Conservation (phyloP, 108 stramenopile species). For the Asterionellopsis glacialis region DNA sequence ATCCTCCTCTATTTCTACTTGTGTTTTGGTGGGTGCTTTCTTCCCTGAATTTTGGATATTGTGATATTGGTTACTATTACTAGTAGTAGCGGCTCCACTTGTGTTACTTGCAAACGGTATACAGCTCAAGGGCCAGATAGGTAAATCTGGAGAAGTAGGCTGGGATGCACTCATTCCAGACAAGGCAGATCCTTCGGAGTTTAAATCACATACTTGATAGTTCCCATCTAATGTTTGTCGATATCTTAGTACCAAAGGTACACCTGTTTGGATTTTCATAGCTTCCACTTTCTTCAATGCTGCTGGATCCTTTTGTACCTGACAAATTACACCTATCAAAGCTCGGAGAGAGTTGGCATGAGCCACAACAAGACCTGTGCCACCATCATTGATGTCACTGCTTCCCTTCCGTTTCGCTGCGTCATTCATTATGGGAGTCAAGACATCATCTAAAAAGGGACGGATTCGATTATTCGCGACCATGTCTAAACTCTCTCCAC, state of each 20-base stretch:
- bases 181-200: too few species aligned
- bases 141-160: too few species aligned
- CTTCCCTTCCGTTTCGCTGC: constrained; percentile 11
- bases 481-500: constrained; percentile 46
- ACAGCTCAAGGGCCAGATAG: too few species aligned
- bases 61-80: too few species aligned
- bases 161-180: too few species aligned
- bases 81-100: too few species aligned
- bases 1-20: too few species aligned
- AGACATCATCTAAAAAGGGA: constrained; percentile 40
- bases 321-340: constrained; percentile 47
- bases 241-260: constrained; percentile 39
- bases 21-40: too few species aligned
- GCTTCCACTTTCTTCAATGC: constrained; percentile 40
- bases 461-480: constrained; percentile 42
- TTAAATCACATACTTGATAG: too few species aligned
- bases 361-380: constrained; percentile 48
- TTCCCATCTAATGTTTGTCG: constrained; percentile 6
- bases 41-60: too few species aligned
- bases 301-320: constrained; percentile 38
- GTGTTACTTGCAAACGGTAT: too few species aligned
- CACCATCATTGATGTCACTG: constrained; percentile 13
- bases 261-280: constrained; percentile 46
- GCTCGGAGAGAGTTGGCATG: constrained; percentile 60
- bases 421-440: constrained; percentile 33